Conservation (phyloP, 306 rosid species). For the Cucurbita maxima region DNA sequence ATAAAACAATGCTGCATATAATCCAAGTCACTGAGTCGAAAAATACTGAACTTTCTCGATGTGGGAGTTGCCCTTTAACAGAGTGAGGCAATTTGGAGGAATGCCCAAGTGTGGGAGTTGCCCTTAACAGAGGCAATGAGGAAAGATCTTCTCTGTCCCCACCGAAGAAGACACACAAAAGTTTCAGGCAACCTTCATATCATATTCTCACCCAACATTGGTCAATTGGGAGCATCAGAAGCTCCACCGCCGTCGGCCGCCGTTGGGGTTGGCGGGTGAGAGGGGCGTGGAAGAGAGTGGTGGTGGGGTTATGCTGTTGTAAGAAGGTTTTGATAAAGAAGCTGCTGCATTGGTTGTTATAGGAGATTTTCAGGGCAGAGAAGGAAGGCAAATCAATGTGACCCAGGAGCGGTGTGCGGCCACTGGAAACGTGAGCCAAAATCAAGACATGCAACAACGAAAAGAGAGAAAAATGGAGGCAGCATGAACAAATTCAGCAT, state of each 20-base stretch:
- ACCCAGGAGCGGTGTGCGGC: slow-evolving; percentile 37
- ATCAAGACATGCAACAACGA: neutral
- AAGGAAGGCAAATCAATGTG: slow-evolving; percentile 47
- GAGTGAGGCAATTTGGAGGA: slow-evolving; percentile 16
- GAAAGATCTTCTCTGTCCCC: slow-evolving; percentile 8
- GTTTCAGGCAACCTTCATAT: neutral
- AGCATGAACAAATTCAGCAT: slow-evolving; percentile 29
- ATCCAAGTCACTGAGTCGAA: neutral
- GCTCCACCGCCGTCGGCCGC: slow-evolving; percentile 15
- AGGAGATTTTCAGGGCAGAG: slow-evolving; percentile 25
- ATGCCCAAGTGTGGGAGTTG: slow-evolving; percentile 98
- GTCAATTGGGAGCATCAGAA: neutral
- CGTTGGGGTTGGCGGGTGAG: slow-evolving; percentile 18
- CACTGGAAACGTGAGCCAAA: slow-evolving; percentile 20
- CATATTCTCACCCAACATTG: neutral
- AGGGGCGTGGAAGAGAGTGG: slow-evolving; percentile 11
- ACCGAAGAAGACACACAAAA: slow-evolving; percentile 12
- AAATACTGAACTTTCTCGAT: slow-evolving; percentile 9
- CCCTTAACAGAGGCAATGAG: slow-evolving; percentile 45
- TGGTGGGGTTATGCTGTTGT: slow-evolving; percentile 17
- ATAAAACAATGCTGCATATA: neutral
- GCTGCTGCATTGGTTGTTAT: slow-evolving; percentile 35
- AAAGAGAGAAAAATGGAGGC: slow-evolving; percentile 32
- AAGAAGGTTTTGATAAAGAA: slow-evolving; percentile 35
- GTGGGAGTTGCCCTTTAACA: slow-evolving; percentile 6